These are phyloP conservation scores for Mucor saturninus DNA, from an alignment of 371 early-diverging fungal genomes.

Conservation along the genomic window DNA sequence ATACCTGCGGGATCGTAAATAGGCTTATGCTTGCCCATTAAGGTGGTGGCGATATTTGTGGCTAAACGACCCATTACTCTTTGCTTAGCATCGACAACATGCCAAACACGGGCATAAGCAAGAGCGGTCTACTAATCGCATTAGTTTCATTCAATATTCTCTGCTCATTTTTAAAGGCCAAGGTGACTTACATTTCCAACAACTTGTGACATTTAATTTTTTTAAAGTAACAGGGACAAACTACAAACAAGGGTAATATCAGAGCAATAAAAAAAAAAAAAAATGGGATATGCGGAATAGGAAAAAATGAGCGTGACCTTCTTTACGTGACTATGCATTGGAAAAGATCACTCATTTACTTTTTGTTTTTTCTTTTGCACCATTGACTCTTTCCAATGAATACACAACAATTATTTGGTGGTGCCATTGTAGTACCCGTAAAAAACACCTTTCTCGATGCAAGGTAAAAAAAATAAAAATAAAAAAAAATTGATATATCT, in stretches of 20 bases:
- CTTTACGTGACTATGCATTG: constrained; percentile 1
- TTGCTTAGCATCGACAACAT: constrained; percentile 92
- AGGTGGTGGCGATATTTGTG: constrained; percentile 86
- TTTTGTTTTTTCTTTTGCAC: no score
- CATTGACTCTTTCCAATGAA: not conserved
- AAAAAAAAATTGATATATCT: no score
- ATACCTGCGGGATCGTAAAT: constrained; percentile 91
- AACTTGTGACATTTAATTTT: constrained; percentile 57
- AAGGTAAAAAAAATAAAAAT: constrained; percentile 48
- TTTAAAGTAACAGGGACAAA: constrained; percentile 19
- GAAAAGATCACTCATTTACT: not conserved
- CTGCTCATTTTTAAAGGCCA: not conserved
- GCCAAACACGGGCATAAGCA: constrained; percentile 95
- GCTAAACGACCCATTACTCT: constrained; percentile 90
- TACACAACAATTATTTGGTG: constrained; percentile 64
- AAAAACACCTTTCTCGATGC: constrained; percentile 67
- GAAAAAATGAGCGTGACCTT: not conserved
- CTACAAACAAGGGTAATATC: constrained; percentile 14
- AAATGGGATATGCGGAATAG: not conserved
- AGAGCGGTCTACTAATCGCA: constrained; percentile 74
- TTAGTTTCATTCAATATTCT: no score
- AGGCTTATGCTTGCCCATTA: constrained; percentile 98
- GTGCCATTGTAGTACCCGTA: constrained; percentile 65
- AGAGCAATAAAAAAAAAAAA: constrained; percentile 4
- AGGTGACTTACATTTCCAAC: constrained; percentile 66